Percentiles rank a stretch among this genome's conserved stretches.
Conservation (phyloP, 1,284 basidiomycete genomes). For the Laetiporus sulphureus region DNA sequence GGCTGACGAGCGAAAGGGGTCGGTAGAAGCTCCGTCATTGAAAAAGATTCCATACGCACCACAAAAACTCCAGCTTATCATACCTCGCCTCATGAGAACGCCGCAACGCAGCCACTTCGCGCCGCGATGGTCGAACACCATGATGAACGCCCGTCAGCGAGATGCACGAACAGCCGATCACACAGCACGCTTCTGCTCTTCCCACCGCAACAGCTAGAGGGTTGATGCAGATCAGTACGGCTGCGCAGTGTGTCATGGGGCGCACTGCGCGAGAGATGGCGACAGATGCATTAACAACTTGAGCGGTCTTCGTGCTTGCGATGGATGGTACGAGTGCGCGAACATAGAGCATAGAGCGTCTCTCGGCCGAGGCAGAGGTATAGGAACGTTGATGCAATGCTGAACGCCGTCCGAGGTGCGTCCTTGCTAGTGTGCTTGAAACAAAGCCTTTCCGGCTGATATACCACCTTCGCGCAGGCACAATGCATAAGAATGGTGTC, state of each 20-base stretch:
- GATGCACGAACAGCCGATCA: constrained; percentile 14
- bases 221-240: constrained; percentile 57
- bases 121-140: constrained; percentile 25
- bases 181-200: constrained; percentile 42
- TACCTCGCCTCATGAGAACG: constrained; percentile 39
- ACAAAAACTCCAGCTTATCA: constrained; percentile 43
- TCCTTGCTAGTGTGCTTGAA: no score
- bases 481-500: no score
- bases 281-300: not conserved
- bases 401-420: not conserved
- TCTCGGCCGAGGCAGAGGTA: constrained; percentile 6
- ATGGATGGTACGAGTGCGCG: constrained; percentile 5
- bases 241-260: constrained; percentile 25
- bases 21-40: constrained; percentile 1
- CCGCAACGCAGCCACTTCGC: constrained; percentile 32
- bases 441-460: no score
- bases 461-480: no score
- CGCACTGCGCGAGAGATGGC: not conserved
- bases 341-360: constrained; percentile 17
- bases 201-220: constrained; percentile 28
- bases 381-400: not conserved
- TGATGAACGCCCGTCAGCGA: not conserved
- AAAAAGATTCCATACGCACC: constrained; percentile 30
- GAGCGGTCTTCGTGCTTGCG: not conserved
- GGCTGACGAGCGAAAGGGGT: constrained; percentile 26